Evolutionary conservation across 2,329 filamentous ascomycete species (phyloP).

Genomic region (Ascocoryne sarcoides): DNA sequence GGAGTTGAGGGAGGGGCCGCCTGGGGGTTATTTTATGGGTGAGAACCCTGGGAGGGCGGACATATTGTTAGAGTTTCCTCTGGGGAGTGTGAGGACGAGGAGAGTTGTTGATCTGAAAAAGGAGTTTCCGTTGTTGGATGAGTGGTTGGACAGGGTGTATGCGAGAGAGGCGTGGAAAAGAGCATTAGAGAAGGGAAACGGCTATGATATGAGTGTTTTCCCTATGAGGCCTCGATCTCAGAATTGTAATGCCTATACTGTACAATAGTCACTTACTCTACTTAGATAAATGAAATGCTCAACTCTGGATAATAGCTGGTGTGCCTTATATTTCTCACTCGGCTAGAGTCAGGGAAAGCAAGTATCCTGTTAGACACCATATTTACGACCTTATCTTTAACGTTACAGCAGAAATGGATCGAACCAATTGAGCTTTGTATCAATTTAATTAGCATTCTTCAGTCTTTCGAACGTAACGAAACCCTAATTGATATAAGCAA

Average conservation of each 20-base stretch:
- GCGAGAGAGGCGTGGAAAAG: conserved; percentile 23
- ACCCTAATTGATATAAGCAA: too few relatives aligned
- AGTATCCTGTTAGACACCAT: too few relatives aligned
- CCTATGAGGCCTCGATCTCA: conserved; percentile 7
- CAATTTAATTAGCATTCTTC: too few relatives aligned
- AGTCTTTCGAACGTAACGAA: too few relatives aligned
- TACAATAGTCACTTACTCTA: too few relatives aligned
- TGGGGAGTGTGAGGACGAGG: conserved; percentile 25
- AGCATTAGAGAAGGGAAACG: conserved; percentile 24
- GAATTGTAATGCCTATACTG: not conserved
- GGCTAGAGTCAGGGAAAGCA: too few relatives aligned
- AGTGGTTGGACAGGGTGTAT: conserved; percentile 26
- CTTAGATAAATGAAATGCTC: too few relatives aligned
- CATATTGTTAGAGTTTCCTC: conserved; percentile 26
- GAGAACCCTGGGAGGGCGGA: conserved; percentile 26
- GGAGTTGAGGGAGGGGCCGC: conserved; percentile 14
- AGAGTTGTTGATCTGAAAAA: conserved; percentile 22
- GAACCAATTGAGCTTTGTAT: too few relatives aligned
- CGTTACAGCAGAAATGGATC: too few relatives aligned
- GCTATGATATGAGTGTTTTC: conserved; percentile 23
- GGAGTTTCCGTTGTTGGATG: conserved; percentile 27
- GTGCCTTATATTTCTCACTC: too few relatives aligned
- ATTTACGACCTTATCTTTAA: too few relatives aligned
- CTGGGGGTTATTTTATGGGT: conserved; percentile 23
- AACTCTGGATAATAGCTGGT: too few relatives aligned